These are phyloP conservation scores for Leccinum sublutescens DNA, from an alignment of 768 basidiomycete genomes.

Conservation along the genomic window DNA sequence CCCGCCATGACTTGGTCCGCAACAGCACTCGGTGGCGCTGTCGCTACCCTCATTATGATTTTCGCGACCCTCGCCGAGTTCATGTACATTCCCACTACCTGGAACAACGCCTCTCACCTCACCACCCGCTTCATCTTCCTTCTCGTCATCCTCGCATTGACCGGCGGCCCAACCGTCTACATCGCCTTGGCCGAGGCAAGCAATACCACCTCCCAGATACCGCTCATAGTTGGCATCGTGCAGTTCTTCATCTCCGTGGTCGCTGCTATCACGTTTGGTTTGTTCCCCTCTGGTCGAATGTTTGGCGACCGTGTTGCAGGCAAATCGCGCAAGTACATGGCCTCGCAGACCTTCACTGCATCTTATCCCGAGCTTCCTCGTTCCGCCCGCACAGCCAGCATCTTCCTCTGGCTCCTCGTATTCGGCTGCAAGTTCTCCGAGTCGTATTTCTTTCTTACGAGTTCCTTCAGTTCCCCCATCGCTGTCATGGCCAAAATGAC, in stretches of 20 bases:
- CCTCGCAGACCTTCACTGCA: slow-evolving; percentile 98
- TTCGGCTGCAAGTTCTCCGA: slow-evolving; percentile 97
- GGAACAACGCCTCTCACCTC: slow-evolving; percentile 98
- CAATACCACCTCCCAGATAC: slow-evolving; percentile 55
- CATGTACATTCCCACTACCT: slow-evolving; percentile 95
- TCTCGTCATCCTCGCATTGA: slow-evolving; percentile 87
- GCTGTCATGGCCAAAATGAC: slow-evolving; percentile 95
- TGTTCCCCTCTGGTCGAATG: slow-evolving; percentile 96
- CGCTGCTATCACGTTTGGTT: slow-evolving; percentile 77
- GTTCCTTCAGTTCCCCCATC: slow-evolving; percentile 95
- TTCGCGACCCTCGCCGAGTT: slow-evolving; percentile 92
- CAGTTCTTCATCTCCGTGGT: slow-evolving; percentile 91
- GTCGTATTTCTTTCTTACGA: slow-evolving; percentile 97
- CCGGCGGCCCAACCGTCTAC: slow-evolving; percentile 91
- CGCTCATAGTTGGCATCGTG: slow-evolving; percentile 88
- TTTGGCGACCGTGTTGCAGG: slow-evolving; percentile 98
- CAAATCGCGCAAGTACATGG: slow-evolving; percentile 97
- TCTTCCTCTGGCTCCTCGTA: slow-evolving; percentile 86
- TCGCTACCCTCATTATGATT: slow-evolving; percentile 93
- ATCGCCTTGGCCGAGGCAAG: slow-evolving; percentile 76
- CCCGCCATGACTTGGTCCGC: slow-evolving; percentile 95
- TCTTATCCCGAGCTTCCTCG: slow-evolving; percentile 83
- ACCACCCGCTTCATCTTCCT: slow-evolving; percentile 92
- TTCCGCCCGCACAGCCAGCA: slow-evolving; percentile 76
- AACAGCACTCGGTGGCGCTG: slow-evolving; percentile 92